phyloP scores from a whole-genome alignment of 495 filamentous ascomycete genomes.

The Aspergillus sclerotiicarbonarius region DNA sequence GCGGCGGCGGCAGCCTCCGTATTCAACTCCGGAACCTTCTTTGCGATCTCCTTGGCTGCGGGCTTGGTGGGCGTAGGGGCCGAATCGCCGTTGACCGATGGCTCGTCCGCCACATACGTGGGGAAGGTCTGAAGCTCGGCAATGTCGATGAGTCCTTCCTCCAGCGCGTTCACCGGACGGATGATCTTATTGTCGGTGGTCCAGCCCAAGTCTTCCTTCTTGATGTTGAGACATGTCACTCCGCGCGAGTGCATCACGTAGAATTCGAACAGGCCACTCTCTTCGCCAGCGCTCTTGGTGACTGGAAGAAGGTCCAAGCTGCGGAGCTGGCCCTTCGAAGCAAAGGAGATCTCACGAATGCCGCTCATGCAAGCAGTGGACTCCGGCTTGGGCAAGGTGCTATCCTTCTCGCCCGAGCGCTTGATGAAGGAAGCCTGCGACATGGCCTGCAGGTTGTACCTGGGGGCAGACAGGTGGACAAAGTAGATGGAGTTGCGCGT shows the following conservation, averaged over 20 bases:
- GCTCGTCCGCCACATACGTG: slow-evolving; percentile 42
- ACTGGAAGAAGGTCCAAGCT: slow-evolving; percentile 82
- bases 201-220: slow-evolving; percentile 87
- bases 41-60: slow-evolving; percentile 33
- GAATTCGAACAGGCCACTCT: slow-evolving; percentile 77
- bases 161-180: slow-evolving; percentile 67
- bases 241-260: slow-evolving; percentile 98
- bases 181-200: slow-evolving; percentile 80
- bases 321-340: slow-evolving; percentile 80
- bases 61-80: slow-evolving; percentile 34
- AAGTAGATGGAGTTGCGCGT: slow-evolving; percentile 98
- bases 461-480: slow-evolving; percentile 87
- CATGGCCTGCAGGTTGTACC: slow-evolving; percentile 75
- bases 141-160: slow-evolving; percentile 58
- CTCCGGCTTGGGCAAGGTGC: slow-evolving; percentile 74
- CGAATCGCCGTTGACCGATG: slow-evolving; percentile 51
- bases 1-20: slow-evolving; percentile 29
- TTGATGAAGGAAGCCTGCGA: slow-evolving; percentile 84
- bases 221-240: slow-evolving; percentile 80
- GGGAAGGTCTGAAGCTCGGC: slow-evolving; percentile 48
- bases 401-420: slow-evolving; percentile 69
- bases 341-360: slow-evolving; percentile 89
- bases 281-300: slow-evolving; percentile 45
- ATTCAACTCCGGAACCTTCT: slow-evolving; percentile 36
- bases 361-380: slow-evolving; percentile 96